A percentile compares a stretch with the other conserved stretches of the same genome.
These are phyloP conservation scores for Helicocarpus griseus DNA, from an alignment of 2,329 filamentous ascomycete species.

Conservation along the genomic window DNA sequence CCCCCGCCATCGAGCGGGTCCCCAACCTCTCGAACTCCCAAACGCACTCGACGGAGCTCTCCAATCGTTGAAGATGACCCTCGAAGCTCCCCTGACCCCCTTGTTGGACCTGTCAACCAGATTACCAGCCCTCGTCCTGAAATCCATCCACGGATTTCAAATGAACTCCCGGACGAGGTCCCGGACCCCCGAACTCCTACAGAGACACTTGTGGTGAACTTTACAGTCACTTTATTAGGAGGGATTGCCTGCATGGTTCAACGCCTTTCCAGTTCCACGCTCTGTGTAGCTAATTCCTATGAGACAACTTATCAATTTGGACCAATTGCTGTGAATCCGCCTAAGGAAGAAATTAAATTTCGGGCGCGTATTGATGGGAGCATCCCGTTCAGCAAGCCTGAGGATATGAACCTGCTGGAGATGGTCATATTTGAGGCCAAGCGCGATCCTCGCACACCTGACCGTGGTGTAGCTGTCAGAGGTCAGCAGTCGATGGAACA, in stretches of 20 bases:
- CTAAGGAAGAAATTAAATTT: too few species aligned
- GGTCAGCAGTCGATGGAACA: too few species aligned
- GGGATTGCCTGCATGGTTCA: constrained; percentile 10
- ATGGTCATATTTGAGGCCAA: too few species aligned
- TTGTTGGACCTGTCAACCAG: neutral
- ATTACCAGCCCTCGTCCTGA: neutral
- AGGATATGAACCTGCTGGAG: too few species aligned
- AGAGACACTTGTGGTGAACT: constrained; percentile 11
- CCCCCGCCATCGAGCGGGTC: neutral
- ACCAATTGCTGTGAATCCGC: too few species aligned
- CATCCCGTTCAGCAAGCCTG: too few species aligned
- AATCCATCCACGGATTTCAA: neutral
- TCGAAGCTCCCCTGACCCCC: neutral
- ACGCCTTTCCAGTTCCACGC: neutral
- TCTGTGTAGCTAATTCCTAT: constrained; percentile 11
- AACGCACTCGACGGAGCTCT: too few species aligned
- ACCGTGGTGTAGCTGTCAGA: too few species aligned
- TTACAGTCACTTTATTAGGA: constrained; percentile 9
- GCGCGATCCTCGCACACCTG: too few species aligned
- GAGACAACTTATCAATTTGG: constrained; percentile 12
- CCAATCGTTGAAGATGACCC: neutral
- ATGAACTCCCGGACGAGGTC: neutral
- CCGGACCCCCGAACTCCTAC: constrained; percentile 8
- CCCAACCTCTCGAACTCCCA: neutral
- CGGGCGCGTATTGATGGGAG: too few species aligned